phyloP scores from a whole-genome alignment of 2,329 filamentous ascomycete genomes.

The Trichoderma citrinoviride region DNA sequence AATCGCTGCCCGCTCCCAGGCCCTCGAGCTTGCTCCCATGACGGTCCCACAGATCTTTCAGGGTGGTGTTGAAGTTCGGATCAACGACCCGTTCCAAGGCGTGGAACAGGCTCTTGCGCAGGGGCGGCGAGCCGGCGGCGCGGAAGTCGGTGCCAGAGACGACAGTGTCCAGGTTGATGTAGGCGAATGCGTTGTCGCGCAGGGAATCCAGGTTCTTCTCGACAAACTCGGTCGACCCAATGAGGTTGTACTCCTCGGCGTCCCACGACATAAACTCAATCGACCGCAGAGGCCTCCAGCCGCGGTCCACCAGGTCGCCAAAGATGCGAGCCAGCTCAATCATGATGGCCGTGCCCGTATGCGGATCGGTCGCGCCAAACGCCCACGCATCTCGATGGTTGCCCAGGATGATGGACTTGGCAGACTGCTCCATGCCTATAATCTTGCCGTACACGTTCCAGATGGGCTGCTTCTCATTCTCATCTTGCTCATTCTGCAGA shows the following conservation, averaged over 20 bases:
- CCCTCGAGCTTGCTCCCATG: slow-evolving; percentile 60
- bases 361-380: slow-evolving; percentile 81
- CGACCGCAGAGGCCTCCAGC: slow-evolving; percentile 89
- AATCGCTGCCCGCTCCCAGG: slow-evolving; percentile 75
- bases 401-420: slow-evolving; percentile 84
- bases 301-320: slow-evolving; percentile 69
- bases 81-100: slow-evolving; percentile 74
- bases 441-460: slow-evolving; percentile 91
- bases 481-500: slow-evolving; percentile 83
- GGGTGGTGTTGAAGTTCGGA: slow-evolving; percentile 66
- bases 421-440: slow-evolving; percentile 74
- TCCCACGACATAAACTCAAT: slow-evolving; percentile 99
- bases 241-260: slow-evolving; percentile 85
- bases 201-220: slow-evolving; percentile 76
- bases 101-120: slow-evolving; percentile 67
- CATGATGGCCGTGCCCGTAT: slow-evolving; percentile 86
- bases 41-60: slow-evolving; percentile 74
- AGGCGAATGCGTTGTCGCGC: slow-evolving; percentile 73
- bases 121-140: slow-evolving; percentile 78
- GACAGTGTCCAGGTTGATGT: slow-evolving; percentile 86
- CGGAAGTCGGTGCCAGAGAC: slow-evolving; percentile 73
- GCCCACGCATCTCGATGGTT: slow-evolving; percentile 94
- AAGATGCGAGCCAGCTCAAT: slow-evolving; percentile 85
- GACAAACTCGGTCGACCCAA: slow-evolving; percentile 92
- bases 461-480: slow-evolving; percentile 76